A percentile compares a stretch with the other conserved stretches of the same genome.
phyloP scores from a whole-genome alignment of 345 rosid genomes.

The Murraya paniculata region DNA sequence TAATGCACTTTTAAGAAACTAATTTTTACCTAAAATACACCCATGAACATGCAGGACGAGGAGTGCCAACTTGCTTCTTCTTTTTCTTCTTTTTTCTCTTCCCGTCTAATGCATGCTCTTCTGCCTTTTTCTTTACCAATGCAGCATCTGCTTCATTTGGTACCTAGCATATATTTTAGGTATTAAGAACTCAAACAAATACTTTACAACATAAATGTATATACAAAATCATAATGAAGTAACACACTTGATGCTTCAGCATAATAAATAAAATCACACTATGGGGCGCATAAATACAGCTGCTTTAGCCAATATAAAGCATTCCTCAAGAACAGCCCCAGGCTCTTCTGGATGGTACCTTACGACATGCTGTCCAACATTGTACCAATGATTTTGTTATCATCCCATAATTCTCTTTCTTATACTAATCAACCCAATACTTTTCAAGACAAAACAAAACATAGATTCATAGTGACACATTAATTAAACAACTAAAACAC shows the following conservation, averaged over 20 bases:
- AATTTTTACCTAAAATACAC: conserved; percentile 42
- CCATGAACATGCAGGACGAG: conserved; percentile 56
- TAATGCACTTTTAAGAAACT: background rate
- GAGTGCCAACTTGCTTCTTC: conserved; percentile 28
- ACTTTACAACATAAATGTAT: background rate
- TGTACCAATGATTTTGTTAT: background rate
- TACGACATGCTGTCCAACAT: background rate
- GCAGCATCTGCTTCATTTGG: conserved; percentile 32
- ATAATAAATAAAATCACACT: background rate
- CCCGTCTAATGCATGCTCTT: conserved; percentile 26
- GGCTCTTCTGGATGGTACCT: background rate
- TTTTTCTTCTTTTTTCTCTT: conserved; percentile 39
- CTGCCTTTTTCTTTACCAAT: conserved; percentile 17
- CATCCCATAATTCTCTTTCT: background rate
- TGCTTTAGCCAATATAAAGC: background rate
- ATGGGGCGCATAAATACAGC: background rate
- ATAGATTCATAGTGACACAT: background rate
- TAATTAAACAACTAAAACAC: background rate
- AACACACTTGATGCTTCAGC: background rate
- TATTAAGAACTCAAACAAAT: background rate
- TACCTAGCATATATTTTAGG: conserved; percentile 21
- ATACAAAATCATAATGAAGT: background rate
- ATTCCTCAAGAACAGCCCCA: background rate
- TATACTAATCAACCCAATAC: background rate
- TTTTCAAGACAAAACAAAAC: background rate